Evolutionary conservation across 176 grass and related monocot species (phyloP).

Genomic region (Phoenix roebelenii): DNA sequence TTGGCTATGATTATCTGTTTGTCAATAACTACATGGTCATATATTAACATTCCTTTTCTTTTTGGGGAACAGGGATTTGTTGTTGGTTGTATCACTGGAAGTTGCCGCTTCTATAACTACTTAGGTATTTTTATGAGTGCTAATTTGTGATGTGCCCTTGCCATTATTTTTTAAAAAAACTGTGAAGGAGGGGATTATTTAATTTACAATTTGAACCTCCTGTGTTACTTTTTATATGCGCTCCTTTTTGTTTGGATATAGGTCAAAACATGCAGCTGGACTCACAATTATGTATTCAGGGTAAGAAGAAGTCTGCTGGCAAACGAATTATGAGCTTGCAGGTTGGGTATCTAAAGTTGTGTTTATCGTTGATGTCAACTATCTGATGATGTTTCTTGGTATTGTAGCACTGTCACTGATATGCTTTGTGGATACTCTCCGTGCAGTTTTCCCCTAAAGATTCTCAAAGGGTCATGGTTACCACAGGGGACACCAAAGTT

Average conservation of each 20-base stretch:
- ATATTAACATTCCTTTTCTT: slow-evolving; percentile 1
- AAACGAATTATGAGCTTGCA: slow-evolving; percentile 63
- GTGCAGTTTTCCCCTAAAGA: slow-evolving; percentile 46
- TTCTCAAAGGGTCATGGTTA: slow-evolving; percentile 42
- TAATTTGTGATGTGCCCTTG: too few relatives aligned
- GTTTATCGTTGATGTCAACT: too few relatives aligned
- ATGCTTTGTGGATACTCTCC: background rate
- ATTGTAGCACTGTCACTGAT: too few relatives aligned
- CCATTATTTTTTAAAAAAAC: too few relatives aligned
- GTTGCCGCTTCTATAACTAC: slow-evolving; percentile 64
- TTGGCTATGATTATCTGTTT: too few relatives aligned
- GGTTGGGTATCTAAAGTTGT: slow-evolving; percentile 27
- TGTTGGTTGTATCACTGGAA: slow-evolving; percentile 63
- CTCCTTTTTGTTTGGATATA: slow-evolving; percentile 9
- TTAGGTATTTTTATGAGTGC: slow-evolving; percentile 28
- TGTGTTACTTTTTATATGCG: background rate
- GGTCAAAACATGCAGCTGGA: slow-evolving; percentile 52
- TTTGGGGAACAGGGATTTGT: slow-evolving; percentile 51
- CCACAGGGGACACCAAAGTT: slow-evolving; percentile 59
- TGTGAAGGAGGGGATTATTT: too few relatives aligned
- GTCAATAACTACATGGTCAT: too few relatives aligned
- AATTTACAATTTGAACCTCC: too few relatives aligned
- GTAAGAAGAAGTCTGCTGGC: slow-evolving; percentile 51
- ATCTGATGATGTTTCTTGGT: too few relatives aligned
- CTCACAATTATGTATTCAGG: slow-evolving; percentile 39